phyloP scores from a whole-genome alignment of 2,329 filamentous ascomycete species.

The Hypoxylon sp. region DNA sequence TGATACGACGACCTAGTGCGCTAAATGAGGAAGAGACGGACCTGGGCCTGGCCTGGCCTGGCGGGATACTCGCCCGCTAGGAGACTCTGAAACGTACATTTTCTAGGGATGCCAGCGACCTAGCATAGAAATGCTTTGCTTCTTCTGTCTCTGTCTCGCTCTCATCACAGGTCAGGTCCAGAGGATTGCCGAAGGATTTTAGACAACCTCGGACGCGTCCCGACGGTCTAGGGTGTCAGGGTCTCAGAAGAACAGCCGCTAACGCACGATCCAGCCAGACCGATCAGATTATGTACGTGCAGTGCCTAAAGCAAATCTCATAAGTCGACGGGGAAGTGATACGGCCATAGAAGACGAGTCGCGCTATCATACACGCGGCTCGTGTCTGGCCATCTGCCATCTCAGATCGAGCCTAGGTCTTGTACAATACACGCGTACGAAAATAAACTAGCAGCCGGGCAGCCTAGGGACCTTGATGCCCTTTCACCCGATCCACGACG shows the following conservation, averaged over 20 bases:
- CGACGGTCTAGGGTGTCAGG: slow-evolving; percentile 21
- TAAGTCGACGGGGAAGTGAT: slow-evolving; percentile 1
- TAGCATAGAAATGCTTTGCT: slow-evolving; percentile 8
- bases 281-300: slow-evolving; percentile 8
- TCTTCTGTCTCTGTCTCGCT: no score
- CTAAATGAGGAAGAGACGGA: slow-evolving; percentile 25
- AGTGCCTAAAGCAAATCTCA: slow-evolving; percentile 14
- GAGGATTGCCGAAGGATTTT: slow-evolving; percentile 21
- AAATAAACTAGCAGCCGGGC: background rate
- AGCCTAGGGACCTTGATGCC: no score
- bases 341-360: slow-evolving; percentile 3
- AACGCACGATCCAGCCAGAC: slow-evolving; percentile 22
- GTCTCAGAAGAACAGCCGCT: slow-evolving; percentile 17
- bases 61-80: slow-evolving; percentile 27
- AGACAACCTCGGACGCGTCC: slow-evolving; percentile 12
- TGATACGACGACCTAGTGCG: slow-evolving; percentile 10
- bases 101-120: slow-evolving; percentile 2
- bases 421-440: slow-evolving; percentile 26
- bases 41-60: no score
- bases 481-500: slow-evolving; percentile 8
- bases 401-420: no score
- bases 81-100: slow-evolving; percentile 30
- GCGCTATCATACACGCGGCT: slow-evolving; percentile 15
- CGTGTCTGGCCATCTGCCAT: slow-evolving; percentile 11
- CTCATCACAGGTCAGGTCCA: slow-evolving; percentile 8